These are phyloP conservation scores for Dicorynia guianensis DNA, from an alignment of 306 rosid species.

Conservation along the genomic window DNA sequence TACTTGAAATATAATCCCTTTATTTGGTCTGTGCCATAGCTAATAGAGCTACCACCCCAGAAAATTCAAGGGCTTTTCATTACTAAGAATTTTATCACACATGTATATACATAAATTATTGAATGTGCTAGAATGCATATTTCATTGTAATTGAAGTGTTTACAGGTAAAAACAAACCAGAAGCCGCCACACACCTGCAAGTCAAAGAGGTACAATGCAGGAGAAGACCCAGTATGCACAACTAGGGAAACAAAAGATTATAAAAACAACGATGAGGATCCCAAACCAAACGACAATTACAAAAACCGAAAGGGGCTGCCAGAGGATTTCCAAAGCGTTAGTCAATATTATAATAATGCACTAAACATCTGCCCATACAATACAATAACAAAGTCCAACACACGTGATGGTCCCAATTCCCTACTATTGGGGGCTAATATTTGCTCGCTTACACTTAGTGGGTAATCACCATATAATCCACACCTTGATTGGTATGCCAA, in stretches of 20 bases:
- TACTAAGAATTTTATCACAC: not conserved
- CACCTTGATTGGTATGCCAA: constrained; percentile 22
- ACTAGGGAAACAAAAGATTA: not conserved
- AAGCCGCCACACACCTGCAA: not conserved
- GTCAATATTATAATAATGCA: constrained; percentile 6
- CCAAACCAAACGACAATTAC: not conserved
- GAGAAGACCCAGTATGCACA: not conserved
- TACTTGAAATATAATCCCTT: not conserved
- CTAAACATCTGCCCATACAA: constrained; percentile 13
- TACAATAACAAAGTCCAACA: constrained; percentile 16
- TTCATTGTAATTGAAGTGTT: constrained; percentile 7
- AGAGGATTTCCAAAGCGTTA: not conserved
- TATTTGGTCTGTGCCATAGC: no score
- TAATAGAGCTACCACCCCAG: not conserved
- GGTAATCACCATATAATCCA: constrained; percentile 41
- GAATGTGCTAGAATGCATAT: not conserved
- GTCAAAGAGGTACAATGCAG: constrained; percentile 22
- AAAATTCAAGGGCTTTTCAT: not conserved
- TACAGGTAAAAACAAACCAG: not conserved
- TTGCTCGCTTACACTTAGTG: constrained; percentile 47
- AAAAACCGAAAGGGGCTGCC: not conserved
- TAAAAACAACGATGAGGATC: constrained; percentile 1
- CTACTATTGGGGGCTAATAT: constrained; percentile 3
- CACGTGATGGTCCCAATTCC: constrained; percentile 44
- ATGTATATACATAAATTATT: not conserved